Evolutionary conservation across 345 rosid genomes (phyloP), one percentile per base, ranked within the genome.

Genomic region (Aurinia saxatilis): DNA sequence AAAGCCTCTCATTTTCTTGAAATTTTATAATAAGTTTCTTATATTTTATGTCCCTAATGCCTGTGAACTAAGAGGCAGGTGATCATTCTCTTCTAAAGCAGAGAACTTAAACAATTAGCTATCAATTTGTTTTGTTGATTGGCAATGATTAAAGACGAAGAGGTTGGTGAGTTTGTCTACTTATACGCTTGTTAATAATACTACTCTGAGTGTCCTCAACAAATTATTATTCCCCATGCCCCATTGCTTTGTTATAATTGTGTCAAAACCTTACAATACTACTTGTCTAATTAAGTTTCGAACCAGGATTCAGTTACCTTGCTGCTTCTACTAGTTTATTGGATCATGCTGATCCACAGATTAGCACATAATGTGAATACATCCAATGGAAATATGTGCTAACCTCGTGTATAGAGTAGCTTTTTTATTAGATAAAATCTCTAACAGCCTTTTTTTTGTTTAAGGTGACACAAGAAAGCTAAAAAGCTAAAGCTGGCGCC

Each of bases 381-480:
- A 34, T 11, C 35, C 9, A 35, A 17, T 23, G 41, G 56, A 65
- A n/a, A 46, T 36, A 13, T 21, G 31, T 37, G 37, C 21, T 47
- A 54, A 11, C 62, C 44, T 18, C 49, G 53, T 36, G 56, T 27
- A 16, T 27, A 0, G 50, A 60, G 7, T 50, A 60, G 66, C 67
- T 44, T 44, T 69, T 45, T 18, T 10, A 34, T 19, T 7, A 42
- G n/a, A 52, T 27, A 4, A 68, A 68, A 51, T 46, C 33, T 50
- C 40, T 39, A 41, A 31, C 38, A 49, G 16, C 5, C 31, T 27
- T 5, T 35, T 5, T 35, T 27, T 44, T 17, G 29, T 45, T 52
- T 10, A 37, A 52, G 63, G 67, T 47, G 29, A 61, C 68, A 69
- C 57, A 61, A 69, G 63, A 61, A 69, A 54, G 73, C 38, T 50